Base-by-base conservation (phyloP, 495 filamentous ascomycete genomes). In the Penicillium antarcticum region DNA sequence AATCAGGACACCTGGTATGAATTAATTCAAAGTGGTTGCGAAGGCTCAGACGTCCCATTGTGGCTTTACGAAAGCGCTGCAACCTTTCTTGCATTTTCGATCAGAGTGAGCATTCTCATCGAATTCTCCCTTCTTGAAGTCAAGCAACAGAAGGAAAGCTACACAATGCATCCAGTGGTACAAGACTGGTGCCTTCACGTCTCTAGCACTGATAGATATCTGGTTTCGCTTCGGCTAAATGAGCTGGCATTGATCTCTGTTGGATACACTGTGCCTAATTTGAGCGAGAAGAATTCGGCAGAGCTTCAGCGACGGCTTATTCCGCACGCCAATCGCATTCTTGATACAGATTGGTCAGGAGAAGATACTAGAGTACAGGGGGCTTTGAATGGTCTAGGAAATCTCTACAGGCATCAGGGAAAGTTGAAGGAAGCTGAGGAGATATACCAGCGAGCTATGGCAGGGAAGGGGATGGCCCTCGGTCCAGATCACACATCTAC, bases 1-100 rank as follows among this genome's bases (percentile, higher is more conserved):
- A 77, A 75, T 53, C 70, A 73, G 49, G 76, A 80, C 61, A 62
- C 79, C 33, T 80, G 75, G 76, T 77, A 68, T 51, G 70, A 76
- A 48, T 63, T 80, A 44, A 14, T 75, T 14, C n/a, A 55, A 24
- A 39, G 47, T 44, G 51, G 53, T 16, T 13, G 8, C 1, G 0
- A 62, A 39, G 38, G 45, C 52, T 54, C 48, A 2, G 7, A 57
- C n/a, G 29, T 52, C 2, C 70, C 65, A 0, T 6, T 9, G 8
- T 76, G 65, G 72, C 54, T 74, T 13, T n/a, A n/a, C n/a, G n/a
- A n/a, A n/a, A n/a, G n/a, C n/a, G n/a, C n/a, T n/a, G n/a, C n/a
- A n/a, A n/a, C n/a, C n/a, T n/a, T n/a, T n/a, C n/a, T n/a, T n/a
- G n/a, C n/a, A n/a, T n/a, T n/a, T n/a, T n/a, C n/a, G n/a, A n/a